phyloP scores from a whole-genome alignment of 768 basidiomycete genomes.

The Piloderma croceum region DNA sequence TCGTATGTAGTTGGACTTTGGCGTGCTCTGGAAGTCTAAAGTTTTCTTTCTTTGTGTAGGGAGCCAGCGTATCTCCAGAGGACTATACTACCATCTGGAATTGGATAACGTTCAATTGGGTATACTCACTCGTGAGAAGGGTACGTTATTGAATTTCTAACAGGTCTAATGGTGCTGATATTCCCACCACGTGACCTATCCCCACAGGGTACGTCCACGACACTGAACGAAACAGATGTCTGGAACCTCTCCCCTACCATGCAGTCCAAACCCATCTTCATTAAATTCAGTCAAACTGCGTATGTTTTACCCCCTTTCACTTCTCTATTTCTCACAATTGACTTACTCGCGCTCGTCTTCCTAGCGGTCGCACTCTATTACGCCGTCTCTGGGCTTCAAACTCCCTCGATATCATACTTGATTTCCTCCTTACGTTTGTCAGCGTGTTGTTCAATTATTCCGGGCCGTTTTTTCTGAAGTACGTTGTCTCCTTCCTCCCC shows the following conservation, averaged over 20 bases:
- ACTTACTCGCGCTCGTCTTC: constrained; percentile 1
- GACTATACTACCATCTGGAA: constrained; percentile 69
- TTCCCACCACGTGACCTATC: not conserved
- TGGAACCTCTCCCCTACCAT: constrained; percentile 66
- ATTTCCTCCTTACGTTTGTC: constrained; percentile 37
- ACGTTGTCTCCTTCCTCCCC: not conserved
- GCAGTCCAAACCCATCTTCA: constrained; percentile 61
- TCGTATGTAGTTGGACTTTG: constrained; percentile 35
- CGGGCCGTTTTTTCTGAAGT: constrained; percentile 48
- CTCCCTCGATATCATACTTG: constrained; percentile 35
- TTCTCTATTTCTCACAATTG: not conserved
- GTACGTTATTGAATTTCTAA: constrained; percentile 23
- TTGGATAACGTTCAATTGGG: constrained; percentile 72
- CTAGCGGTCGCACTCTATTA: constrained; percentile 34
- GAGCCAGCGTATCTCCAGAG: constrained; percentile 56
- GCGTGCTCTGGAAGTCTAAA: not conserved
- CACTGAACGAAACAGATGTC: constrained; percentile 65
- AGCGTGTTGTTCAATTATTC: constrained; percentile 45
- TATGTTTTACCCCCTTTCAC: constrained; percentile 4
- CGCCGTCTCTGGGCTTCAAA: constrained; percentile 32
- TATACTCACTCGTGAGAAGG: constrained; percentile 55
- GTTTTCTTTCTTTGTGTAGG: constrained; percentile 29
- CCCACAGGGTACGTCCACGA: constrained; percentile 37
- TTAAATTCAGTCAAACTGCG: constrained; percentile 33
- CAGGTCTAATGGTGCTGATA: not conserved